A percentile compares a stretch with the other conserved stretches of the same genome.
These are phyloP conservation scores for Beta macrorhiza DNA, from an alignment of 179 eudicot species.

Conservation along the genomic window DNA sequence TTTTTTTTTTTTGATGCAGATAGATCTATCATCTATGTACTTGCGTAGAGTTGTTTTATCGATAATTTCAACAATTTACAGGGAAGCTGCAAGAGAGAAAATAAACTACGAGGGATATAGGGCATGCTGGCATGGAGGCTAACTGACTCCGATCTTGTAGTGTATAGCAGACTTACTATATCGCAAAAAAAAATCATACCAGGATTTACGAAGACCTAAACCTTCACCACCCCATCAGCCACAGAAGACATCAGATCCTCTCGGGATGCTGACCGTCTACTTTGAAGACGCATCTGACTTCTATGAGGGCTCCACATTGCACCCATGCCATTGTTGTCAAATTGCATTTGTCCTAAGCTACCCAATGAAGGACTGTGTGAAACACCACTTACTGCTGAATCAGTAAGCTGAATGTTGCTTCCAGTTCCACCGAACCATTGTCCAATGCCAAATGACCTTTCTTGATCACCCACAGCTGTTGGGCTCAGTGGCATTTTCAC, in stretches of 20 bases:
- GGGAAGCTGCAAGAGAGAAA: not conserved
- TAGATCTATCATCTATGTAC: too few species aligned
- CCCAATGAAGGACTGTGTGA: constrained; percentile 88
- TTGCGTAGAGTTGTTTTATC: not conserved
- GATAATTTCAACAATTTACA: not conserved
- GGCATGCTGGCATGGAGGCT: not conserved
- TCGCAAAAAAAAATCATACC: constrained; percentile 24
- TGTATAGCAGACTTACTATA: not conserved
- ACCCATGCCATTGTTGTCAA: constrained; percentile 53
- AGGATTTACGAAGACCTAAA: constrained; percentile 34
- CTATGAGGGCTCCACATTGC: constrained; percentile 69
- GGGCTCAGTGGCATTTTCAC: constrained; percentile 86
- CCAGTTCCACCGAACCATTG: constrained; percentile 48
- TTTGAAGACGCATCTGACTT: constrained; percentile 81
- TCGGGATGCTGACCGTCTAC: constrained; percentile 91
- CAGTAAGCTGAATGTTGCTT: constrained; percentile 62
- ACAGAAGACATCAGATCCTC: constrained; percentile 81
- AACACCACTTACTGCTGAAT: constrained; percentile 60
- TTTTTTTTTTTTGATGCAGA: too few species aligned
- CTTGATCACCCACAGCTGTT: constrained; percentile 53
- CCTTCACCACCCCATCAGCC: constrained; percentile 54
- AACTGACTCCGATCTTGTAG: not conserved
- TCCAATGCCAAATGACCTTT: constrained; percentile 49
- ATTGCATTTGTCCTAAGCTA: constrained; percentile 87
- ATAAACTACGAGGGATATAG: not conserved